phyloP scores from a whole-genome alignment of 2,329 filamentous ascomycete genomes.

The Exophiala xenobiotica region DNA sequence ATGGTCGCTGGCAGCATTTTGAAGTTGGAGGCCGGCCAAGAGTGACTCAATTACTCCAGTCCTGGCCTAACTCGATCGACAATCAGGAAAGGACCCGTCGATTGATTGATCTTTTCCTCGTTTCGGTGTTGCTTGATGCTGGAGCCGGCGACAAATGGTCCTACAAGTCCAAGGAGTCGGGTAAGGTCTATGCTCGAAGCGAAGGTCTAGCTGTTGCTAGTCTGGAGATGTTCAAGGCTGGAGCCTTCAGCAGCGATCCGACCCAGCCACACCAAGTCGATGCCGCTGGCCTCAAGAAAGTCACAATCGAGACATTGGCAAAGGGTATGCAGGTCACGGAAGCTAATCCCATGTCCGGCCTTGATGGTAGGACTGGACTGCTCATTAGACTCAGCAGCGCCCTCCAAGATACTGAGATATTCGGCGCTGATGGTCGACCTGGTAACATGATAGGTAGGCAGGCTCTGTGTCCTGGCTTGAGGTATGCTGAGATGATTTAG shows the following conservation, averaged over 20 bases:
- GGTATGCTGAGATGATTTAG: constrained; percentile 46
- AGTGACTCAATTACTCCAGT: constrained; percentile 45
- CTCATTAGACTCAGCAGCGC: constrained; percentile 74
- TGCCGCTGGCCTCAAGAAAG: constrained; percentile 69
- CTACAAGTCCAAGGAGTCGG: constrained; percentile 89
- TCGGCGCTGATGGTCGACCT: constrained; percentile 78
- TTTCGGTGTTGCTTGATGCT: constrained; percentile 62
- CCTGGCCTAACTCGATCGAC: constrained; percentile 61
- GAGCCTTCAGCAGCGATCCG: constrained; percentile 67
- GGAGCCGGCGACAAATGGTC: constrained; percentile 88
- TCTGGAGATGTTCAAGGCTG: constrained; percentile 90
- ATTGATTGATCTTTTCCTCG: constrained; percentile 61
- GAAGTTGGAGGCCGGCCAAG: constrained; percentile 56
- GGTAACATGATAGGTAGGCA: constrained; percentile 87
- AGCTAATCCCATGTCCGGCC: constrained; percentile 75
- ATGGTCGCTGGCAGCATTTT: constrained; percentile 67
- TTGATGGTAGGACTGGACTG: constrained; percentile 80
- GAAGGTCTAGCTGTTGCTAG: constrained; percentile 80
- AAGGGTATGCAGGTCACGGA: constrained; percentile 81
- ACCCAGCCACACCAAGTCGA: constrained; percentile 87
- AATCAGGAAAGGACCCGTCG: constrained; percentile 58
- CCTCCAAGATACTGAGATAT: constrained; percentile 71
- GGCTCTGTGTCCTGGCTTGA: constrained; percentile 6
- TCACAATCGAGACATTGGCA: constrained; percentile 73
- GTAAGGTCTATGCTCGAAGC: constrained; percentile 76